Evolutionary conservation across 2,329 filamentous ascomycete genomes (phyloP).

Genomic region (Taxawa tesnikishii): DNA sequence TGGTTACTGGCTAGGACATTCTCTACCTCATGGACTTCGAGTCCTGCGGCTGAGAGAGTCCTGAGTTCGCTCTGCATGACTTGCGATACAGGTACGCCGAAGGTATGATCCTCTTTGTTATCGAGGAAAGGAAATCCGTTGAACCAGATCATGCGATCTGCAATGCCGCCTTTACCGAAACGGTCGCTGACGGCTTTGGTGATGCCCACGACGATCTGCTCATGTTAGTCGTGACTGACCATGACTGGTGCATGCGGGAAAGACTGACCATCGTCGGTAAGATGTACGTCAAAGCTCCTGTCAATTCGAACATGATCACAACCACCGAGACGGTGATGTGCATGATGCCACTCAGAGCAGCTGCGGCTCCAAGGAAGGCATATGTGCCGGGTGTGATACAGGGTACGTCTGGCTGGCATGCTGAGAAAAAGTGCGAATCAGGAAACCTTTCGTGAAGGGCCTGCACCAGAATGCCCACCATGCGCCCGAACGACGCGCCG

Average conservation of each 20-base stretch:
- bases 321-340: constrained; percentile 94
- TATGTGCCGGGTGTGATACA: constrained; percentile 98
- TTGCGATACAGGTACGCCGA: constrained; percentile 83
- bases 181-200: constrained; percentile 87
- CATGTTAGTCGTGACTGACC: background rate
- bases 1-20: constrained; percentile 61
- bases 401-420: constrained; percentile 80
- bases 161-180: constrained; percentile 92
- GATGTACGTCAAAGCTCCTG: constrained; percentile 93
- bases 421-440: constrained; percentile 68
- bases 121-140: constrained; percentile 95
- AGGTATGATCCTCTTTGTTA: constrained; percentile 94
- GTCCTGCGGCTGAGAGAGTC: constrained; percentile 59
- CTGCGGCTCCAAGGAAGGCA: constrained; percentile 84
- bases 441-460: constrained; percentile 77
- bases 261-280: constrained; percentile 71
- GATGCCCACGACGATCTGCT: constrained; percentile 78
- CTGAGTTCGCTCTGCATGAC: constrained; percentile 74
- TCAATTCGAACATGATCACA: constrained; percentile 99
- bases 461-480: constrained; percentile 90
- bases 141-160: constrained; percentile 98
- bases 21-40: constrained; percentile 67
- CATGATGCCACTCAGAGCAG: constrained; percentile 92
- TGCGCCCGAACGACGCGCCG: constrained; percentile 84
- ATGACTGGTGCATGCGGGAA: background rate